Evolutionary conservation across 768 basidiomycete genomes (phyloP), one percentile per base, ranked within the genome.

Genomic region (Boletus reticulatus): DNA sequence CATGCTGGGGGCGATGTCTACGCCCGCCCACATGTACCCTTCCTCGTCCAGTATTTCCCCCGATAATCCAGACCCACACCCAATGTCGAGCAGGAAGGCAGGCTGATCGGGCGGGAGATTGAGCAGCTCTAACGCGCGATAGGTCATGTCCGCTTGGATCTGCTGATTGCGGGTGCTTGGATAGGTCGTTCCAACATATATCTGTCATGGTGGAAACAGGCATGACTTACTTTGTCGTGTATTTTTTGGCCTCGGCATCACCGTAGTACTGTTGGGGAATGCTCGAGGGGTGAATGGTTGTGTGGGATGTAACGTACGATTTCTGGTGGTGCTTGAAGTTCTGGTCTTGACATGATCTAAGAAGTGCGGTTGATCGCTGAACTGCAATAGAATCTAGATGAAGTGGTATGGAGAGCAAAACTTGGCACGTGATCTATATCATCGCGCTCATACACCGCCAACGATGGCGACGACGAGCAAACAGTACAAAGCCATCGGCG

Each of bases 61-160:
- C 22, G 92, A 94, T 19, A 99, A 73, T 3, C 97, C 97, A n/a
- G 90, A 93, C 17, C 97, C 97, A 66, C 95, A 98, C 3, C 97
- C 97, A 53, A 99, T 94, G 69, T 99, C 97, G 34, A 98, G 82
- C 16, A 99, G 75, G 66, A 89, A 91, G 0, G 90, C 88, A 0
- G 94, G 84, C 55, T 93, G 79, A 44, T 85, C 88, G 45, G 80
- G 80, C 11, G 94, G 88, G 37, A 98, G 73, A 62, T 86, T 89
- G 42, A 98, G 79, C 12, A 99, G 79, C 70, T 98, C 97, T 34
- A 99, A 75, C 3, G 95, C 95, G 62, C 97, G 83, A 63, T 94
- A 91, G 16, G 97, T 97, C 97, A 99, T 98, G 59, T 95, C 88
- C 11, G 94, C 89, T 68, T 99, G 97, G 57, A 99, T 94, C 69